Base-by-base conservation (phyloP, 2,329 filamentous ascomycete species). In the Plenodomus tracheiphilus region DNA sequence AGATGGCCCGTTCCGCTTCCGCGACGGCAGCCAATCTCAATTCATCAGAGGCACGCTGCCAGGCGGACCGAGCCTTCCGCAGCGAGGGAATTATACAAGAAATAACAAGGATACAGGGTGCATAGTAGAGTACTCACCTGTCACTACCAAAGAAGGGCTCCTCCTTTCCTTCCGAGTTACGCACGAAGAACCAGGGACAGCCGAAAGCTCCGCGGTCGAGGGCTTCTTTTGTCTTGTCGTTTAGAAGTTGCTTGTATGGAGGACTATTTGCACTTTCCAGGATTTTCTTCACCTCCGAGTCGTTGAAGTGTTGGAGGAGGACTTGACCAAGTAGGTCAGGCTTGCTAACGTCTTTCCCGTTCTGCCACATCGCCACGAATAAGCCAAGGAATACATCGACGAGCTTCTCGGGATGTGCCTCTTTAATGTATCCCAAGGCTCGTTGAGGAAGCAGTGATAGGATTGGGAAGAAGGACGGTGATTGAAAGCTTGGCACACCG, bases 111-210 rank as follows among this genome's bases (percentile, higher is more conserved):
- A 18, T n/a, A 13, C 16, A 17, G 25, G 20, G 25, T 21, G 22
- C 5, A 25, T 37, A 20, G 46, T 18, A 20, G 19, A 28, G 35
- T 41, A 71, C 71, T 51, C 66, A 79, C 82, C 84, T 76, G 72
- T 92, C 88, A 71, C 87, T 91, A 2, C 88, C 88, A 71, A 92
- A 92, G 67, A 91, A 90, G 0, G 85, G 82, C 73, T 88, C 85
- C 41, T 78, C 78, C 47, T 78, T 69, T 0, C 85, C 86, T 53
- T 79, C 69, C 1, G 64, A 68, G 59, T 87, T 83, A 16, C 76
- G 79, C 2, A 85, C 88, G 80, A 84, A 85, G 51, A 89, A 77
- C 88, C 89, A 93, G 1, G 89, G 89, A 41, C 84, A 83, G 0
- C 89, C 89, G 70, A 89, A 93, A 0, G 88, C 89, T 0, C 88